Conservation (phyloP, 441 rosid genomes). For the Mallotus repandus region DNA sequence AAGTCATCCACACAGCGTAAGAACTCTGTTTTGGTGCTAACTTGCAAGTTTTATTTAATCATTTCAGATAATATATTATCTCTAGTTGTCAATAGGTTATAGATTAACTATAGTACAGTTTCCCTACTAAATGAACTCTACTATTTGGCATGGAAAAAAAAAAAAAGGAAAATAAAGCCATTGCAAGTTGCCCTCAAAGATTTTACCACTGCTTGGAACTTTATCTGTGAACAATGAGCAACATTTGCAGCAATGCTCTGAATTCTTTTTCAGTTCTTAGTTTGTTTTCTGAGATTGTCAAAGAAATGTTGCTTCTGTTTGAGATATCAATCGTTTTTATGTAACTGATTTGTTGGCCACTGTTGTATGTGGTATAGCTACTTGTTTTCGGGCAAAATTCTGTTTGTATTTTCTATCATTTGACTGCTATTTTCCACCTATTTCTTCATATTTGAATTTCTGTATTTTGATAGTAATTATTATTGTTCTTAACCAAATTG, state of each 20-base stretch:
- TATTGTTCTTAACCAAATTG: background rate
- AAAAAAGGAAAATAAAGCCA: background rate
- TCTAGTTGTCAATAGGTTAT: background rate
- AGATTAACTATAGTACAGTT: background rate
- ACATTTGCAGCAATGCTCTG: background rate
- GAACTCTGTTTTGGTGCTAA: background rate
- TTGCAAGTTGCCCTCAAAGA: background rate
- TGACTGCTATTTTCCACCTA: background rate
- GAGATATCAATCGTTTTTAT: background rate
- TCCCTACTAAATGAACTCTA: background rate
- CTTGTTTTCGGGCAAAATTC: background rate
- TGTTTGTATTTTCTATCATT: background rate
- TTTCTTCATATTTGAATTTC: background rate
- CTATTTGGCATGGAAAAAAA: background rate
- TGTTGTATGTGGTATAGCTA: background rate
- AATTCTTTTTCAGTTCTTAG: background rate
- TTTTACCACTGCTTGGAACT: background rate
- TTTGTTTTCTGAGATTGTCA: background rate
- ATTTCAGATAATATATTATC: background rate
- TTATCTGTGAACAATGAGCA: conserved; percentile 4
- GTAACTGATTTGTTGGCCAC: too few relatives aligned
- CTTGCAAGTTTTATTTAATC: background rate
- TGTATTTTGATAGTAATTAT: background rate
- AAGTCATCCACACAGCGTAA: conserved; percentile 60
- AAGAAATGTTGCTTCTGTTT: background rate